Conservation (phyloP, 2,329 filamentous ascomycete species). For the Pseudopyrenochaeta lycopersici region DNA sequence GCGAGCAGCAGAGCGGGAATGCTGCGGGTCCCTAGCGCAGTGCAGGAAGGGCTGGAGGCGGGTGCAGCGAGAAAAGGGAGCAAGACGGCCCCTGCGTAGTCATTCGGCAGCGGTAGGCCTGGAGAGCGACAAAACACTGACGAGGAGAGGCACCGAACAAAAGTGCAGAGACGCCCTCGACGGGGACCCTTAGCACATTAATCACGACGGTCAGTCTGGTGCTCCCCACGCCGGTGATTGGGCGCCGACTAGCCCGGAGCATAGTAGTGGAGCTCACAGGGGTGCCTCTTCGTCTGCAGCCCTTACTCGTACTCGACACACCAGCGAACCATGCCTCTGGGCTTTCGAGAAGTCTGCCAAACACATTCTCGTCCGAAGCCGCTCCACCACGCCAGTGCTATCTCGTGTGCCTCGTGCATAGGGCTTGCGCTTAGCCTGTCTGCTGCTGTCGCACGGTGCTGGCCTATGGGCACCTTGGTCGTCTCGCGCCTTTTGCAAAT, state of each 20-base stretch:
- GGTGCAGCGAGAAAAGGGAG: conserved; percentile 20
- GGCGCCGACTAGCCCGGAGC: conserved; percentile 29
- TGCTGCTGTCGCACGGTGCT: background rate
- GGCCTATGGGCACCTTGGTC: conserved; percentile 5
- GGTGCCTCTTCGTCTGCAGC: conserved; percentile 32
- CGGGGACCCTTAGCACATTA: conserved; percentile 46
- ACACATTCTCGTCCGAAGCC: conserved; percentile 24
- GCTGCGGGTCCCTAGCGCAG: conserved; percentile 28
- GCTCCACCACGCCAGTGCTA: conserved; percentile 11
- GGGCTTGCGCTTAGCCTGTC: background rate
- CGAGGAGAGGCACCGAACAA: conserved; percentile 18
- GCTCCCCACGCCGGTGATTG: conserved; percentile 36
- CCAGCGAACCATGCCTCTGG: conserved; percentile 30
- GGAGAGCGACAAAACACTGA: background rate
- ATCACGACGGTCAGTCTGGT: conserved; percentile 30
- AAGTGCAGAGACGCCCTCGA: conserved; percentile 24
- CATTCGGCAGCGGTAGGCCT: background rate
- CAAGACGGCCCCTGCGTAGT: conserved; percentile 3
- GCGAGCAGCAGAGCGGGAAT: conserved; percentile 22
- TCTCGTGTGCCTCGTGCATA: conserved; percentile 2
- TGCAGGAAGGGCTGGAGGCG: conserved; percentile 22
- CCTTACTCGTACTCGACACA: conserved; percentile 40
- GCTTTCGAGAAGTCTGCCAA: conserved; percentile 38
- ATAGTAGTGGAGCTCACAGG: conserved; percentile 33
- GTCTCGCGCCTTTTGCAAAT: background rate